phyloP scores from a whole-genome alignment of 495 filamentous ascomycete genomes.

The Xylaria acuta region DNA sequence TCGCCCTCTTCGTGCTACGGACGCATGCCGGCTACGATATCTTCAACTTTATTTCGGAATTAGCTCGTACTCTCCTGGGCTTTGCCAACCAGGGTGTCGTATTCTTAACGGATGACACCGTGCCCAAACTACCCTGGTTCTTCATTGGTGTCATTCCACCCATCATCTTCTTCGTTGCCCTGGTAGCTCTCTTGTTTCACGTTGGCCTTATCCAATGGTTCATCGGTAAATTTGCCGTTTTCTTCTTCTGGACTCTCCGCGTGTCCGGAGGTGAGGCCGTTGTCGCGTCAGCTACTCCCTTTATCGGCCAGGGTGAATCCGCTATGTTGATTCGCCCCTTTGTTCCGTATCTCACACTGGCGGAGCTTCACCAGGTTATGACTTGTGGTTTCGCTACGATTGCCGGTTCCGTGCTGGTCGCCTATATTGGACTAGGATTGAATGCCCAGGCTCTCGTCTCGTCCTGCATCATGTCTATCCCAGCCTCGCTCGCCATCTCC shows the following conservation, averaged over 20 bases:
- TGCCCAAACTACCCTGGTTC: conserved; percentile 64
- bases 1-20: conserved; percentile 85
- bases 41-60: conserved; percentile 80
- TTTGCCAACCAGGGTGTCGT: conserved; percentile 72
- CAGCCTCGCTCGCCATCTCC: conserved; percentile 82
- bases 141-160: conserved; percentile 75
- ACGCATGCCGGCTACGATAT: conserved; percentile 82
- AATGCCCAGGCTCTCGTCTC: conserved; percentile 87
- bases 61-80: conserved; percentile 72
- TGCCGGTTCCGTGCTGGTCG: conserved; percentile 76
- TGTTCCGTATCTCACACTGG: conserved; percentile 78
- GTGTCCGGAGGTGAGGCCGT: conserved; percentile 95
- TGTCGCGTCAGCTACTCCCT: conserved; percentile 91
- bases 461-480: conserved; percentile 92
- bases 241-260: conserved; percentile 88
- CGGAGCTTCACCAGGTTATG: conserved; percentile 92
- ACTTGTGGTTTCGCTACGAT: conserved; percentile 71
- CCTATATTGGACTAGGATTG: conserved; percentile 79
- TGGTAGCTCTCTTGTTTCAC: conserved; percentile 85
- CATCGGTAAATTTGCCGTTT: conserved; percentile 80
- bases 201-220: conserved; percentile 84
- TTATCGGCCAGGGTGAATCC: conserved; percentile 92
- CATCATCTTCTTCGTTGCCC: conserved; percentile 90
- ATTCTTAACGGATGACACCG: conserved; percentile 68
- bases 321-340: conserved; percentile 91